Base-by-base conservation (phyloP, 768 basidiomycete species). In the Lactarius quietus region DNA sequence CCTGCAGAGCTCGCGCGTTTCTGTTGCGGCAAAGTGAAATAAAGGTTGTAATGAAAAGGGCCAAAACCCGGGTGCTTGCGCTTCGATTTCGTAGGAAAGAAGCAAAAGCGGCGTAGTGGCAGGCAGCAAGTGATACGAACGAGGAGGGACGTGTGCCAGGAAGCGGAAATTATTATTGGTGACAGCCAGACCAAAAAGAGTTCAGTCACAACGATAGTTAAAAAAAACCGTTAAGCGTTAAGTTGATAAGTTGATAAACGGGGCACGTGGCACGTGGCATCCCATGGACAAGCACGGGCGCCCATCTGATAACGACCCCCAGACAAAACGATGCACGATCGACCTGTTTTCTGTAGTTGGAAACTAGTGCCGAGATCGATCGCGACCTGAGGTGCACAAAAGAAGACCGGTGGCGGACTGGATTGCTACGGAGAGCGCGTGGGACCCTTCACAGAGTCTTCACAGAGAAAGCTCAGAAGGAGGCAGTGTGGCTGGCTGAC, bases 91-190 rank as follows among this genome's bases (percentile, higher is more conserved):
- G 3, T 23, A 12, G 18, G 57, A 53, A 60, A 45, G 58, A 43
- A 59, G 1, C 3, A 31, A 9, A 17, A 15, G 28, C 51, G 43
- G 29, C 33, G 57, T 26, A 17, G 38, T 39, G 38, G 38, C 15
- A 23, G n/a, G 43, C 45, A 48, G 45, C 9, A 36, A 29, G 35
- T 52, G 51, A 62, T 23, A 53, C 41, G 45, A 58, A 28, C 41
- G 31, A 38, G 28, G 17, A 33, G 15, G 56, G 59, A 41, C 53
- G 18, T 31, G 2, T 26, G 45, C 23, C 33, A 53, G 53, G 26
- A 12, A 33, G 59, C 64, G 64, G 64, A 65, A 61, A 65, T 65
- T 65, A 61, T 61, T 54, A 2, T 35, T 6, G 36, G 48, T 52
- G 62, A 58, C 29, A 20, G 58, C 33, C 41, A 64, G 64, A 60